Evolutionary conservation across 345 rosid genomes (phyloP).

Genomic region (Citrus sp.): DNA sequence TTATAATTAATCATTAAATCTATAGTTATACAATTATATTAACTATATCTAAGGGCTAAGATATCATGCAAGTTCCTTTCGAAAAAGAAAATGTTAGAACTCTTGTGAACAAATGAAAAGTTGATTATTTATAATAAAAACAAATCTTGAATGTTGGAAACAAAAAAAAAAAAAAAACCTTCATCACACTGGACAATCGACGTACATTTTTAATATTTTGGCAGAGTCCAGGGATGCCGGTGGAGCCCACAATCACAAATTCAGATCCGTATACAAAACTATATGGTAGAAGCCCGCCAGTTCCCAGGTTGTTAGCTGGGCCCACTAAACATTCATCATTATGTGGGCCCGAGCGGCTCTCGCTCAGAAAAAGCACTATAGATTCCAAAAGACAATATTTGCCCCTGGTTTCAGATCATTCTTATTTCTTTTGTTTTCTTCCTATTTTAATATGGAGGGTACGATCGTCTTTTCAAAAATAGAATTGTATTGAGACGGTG

Average conservation of each 20-base stretch:
- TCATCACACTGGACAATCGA: too few species aligned
- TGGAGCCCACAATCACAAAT: background rate
- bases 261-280: background rate
- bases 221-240: background rate
- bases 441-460: background rate
- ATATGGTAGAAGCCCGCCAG: background rate
- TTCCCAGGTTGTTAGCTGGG: background rate
- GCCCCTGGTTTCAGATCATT: background rate
- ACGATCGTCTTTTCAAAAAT: background rate
- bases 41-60: fast-evolving
- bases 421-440: background rate
- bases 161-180: too few species aligned
- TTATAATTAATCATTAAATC: too few species aligned
- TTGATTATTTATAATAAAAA: too few species aligned
- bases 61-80: background rate
- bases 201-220: too few species aligned
- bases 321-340: background rate
- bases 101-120: background rate
- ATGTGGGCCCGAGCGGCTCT: background rate
- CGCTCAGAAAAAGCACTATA: background rate
- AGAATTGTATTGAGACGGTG: background rate
- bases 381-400: background rate
- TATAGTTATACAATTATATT: too few species aligned
- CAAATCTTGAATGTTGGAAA: background rate
- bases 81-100: background rate